Base-by-base conservation (phyloP, 2,329 filamentous ascomycete species). In the Fonsecaea nubica region DNA sequence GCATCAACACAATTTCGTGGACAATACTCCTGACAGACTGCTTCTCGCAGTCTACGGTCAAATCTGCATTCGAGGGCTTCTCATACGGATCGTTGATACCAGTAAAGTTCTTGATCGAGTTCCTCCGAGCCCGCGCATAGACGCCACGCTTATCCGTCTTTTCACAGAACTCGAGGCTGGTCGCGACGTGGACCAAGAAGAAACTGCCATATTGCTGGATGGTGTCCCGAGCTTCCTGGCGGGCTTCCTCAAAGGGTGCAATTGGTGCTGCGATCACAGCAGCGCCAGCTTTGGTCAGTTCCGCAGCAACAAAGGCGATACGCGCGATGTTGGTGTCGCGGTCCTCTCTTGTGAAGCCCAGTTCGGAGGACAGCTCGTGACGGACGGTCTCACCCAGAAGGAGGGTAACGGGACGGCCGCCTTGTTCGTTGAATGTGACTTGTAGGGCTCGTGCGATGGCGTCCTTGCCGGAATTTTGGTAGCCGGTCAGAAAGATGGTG, bases 1-100 rank as follows among this genome's bases (percentile, higher is more conserved):
- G 84, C 82, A 97, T 81, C 76, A 99, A 85, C 70, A 99, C 87
- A 75, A 99, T 98, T 86, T 98, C 92, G 84, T 99, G 95, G 61
- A 99, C 95, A 69, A 94, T 94, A 67, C 91, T 95, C 76, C 95
- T 87, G 56, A 98, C 93, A 72, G 88, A 91, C 80, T 92, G 92
- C 86, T 90, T 95, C 81, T 91, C 89, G 63, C 90, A 79, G 79
- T 98, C 91, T 45, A 98, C 94, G 4, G 88, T 87, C 71, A 99
- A 84, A 78, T 98, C 89, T 36, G 93, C 87, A 81, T 94, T 93
- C 72, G 81, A 75, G 9, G 95, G 95, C 25, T 80, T 77, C 88
- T 99, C 95, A 77, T 99, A 99, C 57, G 95, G 93, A 83, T 98
- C 94, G 77, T 98, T 94, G 64, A 99, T 93, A 75, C 95, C 95